These are phyloP conservation scores for Pleurotus platypus DNA, from an alignment of 768 basidiomycete species.

Conservation along the genomic window DNA sequence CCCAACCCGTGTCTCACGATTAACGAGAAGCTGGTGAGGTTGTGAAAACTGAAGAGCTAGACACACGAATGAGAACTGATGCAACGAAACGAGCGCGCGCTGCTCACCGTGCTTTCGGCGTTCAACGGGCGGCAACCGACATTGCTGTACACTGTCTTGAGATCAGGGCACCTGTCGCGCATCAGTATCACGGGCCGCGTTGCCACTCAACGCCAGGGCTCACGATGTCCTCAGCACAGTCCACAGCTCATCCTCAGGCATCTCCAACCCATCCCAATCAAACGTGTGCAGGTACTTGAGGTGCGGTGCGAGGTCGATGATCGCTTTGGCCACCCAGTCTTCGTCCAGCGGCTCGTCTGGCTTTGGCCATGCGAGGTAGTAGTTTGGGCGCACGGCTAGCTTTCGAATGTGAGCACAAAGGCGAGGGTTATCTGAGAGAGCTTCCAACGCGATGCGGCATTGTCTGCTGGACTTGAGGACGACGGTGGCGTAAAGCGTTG, in stretches of 20 bases:
- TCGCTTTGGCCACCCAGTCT: conserved; percentile 33
- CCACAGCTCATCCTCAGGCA: conserved; percentile 42
- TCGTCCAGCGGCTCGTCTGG: conserved; percentile 34
- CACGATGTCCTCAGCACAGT: conserved; percentile 32
- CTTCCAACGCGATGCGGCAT: conserved; percentile 31
- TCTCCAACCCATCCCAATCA: conserved; percentile 51
- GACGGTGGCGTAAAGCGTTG: conserved; percentile 38
- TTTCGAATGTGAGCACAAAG: conserved; percentile 37
- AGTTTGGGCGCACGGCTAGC: conserved; percentile 45
- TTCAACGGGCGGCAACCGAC: conserved; percentile 23
- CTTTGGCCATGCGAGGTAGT: conserved; percentile 48
- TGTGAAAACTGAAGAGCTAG: conserved; percentile 38
- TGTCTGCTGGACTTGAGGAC: conserved; percentile 38
- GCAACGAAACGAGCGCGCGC: conserved; percentile 7
- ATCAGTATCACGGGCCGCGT: conserved; percentile 2
- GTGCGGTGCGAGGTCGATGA: conserved; percentile 27
- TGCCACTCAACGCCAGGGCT: conserved; percentile 14
- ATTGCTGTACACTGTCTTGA: conserved; percentile 42
- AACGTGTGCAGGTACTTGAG: conserved; percentile 37
- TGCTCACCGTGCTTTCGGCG: conserved; percentile 1
- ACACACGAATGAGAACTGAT: too few species aligned
- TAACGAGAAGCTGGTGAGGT: conserved; percentile 42
- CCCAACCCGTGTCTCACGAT: conserved; percentile 44
- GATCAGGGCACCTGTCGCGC: conserved; percentile 33
- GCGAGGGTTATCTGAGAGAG: conserved; percentile 30